Evolutionary conservation across 805 yeast genomes (phyloP).

Genomic region (Yueomyces sinensis): DNA sequence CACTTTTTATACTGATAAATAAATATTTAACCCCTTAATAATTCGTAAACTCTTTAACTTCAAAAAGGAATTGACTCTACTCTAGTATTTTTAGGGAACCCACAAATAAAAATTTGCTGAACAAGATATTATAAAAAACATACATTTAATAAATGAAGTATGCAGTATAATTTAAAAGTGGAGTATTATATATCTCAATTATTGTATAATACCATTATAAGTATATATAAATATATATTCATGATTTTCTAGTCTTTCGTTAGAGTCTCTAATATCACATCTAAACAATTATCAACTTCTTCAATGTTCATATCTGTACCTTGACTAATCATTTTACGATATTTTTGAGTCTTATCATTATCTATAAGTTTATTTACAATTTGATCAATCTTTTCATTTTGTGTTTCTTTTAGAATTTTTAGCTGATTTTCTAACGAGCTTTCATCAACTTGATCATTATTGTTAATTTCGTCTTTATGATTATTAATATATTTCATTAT

Average conservation of each 20-base stretch:
- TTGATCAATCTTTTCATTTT: constrained; percentile 25
- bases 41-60: too few species aligned
- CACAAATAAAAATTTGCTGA: too few species aligned
- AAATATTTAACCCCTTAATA: too few species aligned
- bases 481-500: constrained; percentile 1
- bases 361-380: constrained; percentile 24
- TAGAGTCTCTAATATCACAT: constrained; percentile 34
- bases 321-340: constrained; percentile 52
- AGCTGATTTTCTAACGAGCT: constrained; percentile 20
- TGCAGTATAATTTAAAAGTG: too few species aligned
- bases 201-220: too few species aligned
- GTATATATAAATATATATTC: too few species aligned
- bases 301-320: constrained; percentile 55
- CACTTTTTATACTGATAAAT: too few species aligned
- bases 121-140: too few species aligned
- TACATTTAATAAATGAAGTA: too few species aligned
- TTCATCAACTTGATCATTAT: constrained; percentile 9
- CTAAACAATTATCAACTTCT: constrained; percentile 55
- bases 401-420: constrained; percentile 30
- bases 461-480: constrained; percentile 2
- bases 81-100: too few species aligned
- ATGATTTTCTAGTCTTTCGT: constrained; percentile 1
- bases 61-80: too few species aligned
- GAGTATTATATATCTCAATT: too few species aligned
- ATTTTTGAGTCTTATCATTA: constrained; percentile 47